A percentile compares a stretch with the other conserved stretches of the same genome.
Conservation (phyloP, 2,329 filamentous ascomycete genomes). For the Cytospora mali region DNA sequence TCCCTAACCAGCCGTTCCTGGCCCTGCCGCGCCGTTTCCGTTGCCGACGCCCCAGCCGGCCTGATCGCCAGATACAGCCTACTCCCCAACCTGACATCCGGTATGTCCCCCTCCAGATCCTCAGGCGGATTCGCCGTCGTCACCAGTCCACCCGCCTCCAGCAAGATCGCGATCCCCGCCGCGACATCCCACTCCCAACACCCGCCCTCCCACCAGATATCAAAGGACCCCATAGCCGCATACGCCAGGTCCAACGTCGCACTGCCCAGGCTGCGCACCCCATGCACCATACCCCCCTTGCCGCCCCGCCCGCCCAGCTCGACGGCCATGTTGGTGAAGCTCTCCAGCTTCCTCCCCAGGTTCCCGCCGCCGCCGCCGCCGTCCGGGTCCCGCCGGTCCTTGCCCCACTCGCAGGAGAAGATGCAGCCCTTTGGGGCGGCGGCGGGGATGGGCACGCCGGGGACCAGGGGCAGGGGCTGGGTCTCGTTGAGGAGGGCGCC, state of each 20-base stretch:
- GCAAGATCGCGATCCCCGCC: slow-evolving; percentile 71
- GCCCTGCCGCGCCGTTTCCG: slow-evolving; percentile 65
- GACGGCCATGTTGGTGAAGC: slow-evolving; percentile 73
- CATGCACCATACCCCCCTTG: slow-evolving; percentile 78
- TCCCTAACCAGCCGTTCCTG: slow-evolving; percentile 73
- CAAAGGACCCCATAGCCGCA: slow-evolving; percentile 72
- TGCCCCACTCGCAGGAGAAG: slow-evolving; percentile 79
- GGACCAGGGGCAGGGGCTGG: slow-evolving; percentile 65
- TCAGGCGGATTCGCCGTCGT: slow-evolving; percentile 73
- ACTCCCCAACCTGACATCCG: slow-evolving; percentile 65
- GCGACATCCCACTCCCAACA: slow-evolving; percentile 85
- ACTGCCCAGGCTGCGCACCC: slow-evolving; percentile 71
- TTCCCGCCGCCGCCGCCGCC: slow-evolving; percentile 63
- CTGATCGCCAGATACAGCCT: slow-evolving; percentile 72
- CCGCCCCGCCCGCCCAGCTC: slow-evolving; percentile 65
- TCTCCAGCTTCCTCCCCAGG: slow-evolving; percentile 71
- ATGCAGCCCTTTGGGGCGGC: slow-evolving; percentile 70
- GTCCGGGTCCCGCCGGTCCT: slow-evolving; percentile 65
- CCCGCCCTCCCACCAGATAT: slow-evolving; percentile 83
- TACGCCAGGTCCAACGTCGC: slow-evolving; percentile 77
- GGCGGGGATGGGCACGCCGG: slow-evolving; percentile 63
- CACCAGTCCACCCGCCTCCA: slow-evolving; percentile 73
- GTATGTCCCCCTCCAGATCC: slow-evolving; percentile 57
- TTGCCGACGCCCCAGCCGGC: slow-evolving; percentile 63
- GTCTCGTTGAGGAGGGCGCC: slow-evolving; percentile 72